Conservation (phyloP, 768 basidiomycete genomes). For the Boletus fagicola region DNA sequence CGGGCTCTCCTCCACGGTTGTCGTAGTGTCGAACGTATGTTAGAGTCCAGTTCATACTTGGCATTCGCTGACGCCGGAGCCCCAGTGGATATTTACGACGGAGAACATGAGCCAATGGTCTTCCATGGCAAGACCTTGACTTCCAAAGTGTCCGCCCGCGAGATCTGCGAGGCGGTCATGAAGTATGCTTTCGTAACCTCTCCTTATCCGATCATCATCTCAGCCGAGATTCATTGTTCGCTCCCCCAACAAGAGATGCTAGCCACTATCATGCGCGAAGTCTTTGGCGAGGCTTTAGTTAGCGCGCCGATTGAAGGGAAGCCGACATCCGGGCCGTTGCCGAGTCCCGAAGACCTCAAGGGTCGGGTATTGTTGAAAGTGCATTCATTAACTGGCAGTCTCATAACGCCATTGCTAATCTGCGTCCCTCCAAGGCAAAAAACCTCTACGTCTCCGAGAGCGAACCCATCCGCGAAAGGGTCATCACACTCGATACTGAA, state of each 20-base stretch:
- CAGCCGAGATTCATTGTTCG: slow-evolving; percentile 87
- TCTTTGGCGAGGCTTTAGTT: slow-evolving; percentile 56
- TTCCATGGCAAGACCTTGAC: slow-evolving; percentile 91
- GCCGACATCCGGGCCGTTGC: slow-evolving; percentile 53
- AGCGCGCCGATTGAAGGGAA: slow-evolving; percentile 46
- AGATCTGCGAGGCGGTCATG: slow-evolving; percentile 77
- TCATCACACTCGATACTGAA: slow-evolving; percentile 37
- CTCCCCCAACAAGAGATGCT: slow-evolving; percentile 77
- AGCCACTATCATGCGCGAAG: slow-evolving; percentile 67
- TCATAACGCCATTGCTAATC: neutral
- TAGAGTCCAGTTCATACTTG: neutral
- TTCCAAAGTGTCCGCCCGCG: slow-evolving; percentile 74
- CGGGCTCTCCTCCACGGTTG: slow-evolving; percentile 86
- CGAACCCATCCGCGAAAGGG: slow-evolving; percentile 35
- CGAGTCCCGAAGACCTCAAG: slow-evolving; percentile 83
- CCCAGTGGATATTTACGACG: slow-evolving; percentile 90
- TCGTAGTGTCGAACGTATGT: slow-evolving; percentile 89
- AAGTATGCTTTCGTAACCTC: slow-evolving; percentile 91
- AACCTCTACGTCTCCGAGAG: slow-evolving; percentile 58
- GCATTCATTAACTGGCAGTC: neutral
- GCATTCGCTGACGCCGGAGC: neutral
- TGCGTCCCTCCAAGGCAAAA: slow-evolving; percentile 54
- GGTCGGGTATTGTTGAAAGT: slow-evolving; percentile 82
- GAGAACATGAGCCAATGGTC: slow-evolving; percentile 78
- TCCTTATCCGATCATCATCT: slow-evolving; percentile 90